These are phyloP conservation scores for Naematelia aurantialba DNA, from an alignment of 768 basidiomycete genomes.

Conservation along the genomic window DNA sequence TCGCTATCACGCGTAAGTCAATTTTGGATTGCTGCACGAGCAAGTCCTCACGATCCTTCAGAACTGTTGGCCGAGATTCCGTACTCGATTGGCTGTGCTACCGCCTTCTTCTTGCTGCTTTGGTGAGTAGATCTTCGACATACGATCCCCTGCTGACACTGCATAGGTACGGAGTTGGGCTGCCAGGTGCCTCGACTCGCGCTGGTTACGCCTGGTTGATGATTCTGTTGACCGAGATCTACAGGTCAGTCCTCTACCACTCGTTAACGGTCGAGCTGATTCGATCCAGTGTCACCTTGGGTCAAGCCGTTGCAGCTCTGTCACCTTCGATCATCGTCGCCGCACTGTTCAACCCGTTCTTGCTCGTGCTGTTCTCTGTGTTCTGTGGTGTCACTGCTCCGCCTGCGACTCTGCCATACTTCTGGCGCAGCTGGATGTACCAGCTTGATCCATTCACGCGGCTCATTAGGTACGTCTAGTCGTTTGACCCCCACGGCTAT, in stretches of 20 bases:
- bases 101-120: constrained; percentile 66
- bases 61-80: constrained; percentile 72
- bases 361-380: constrained; percentile 16
- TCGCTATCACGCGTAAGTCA: constrained; percentile 62
- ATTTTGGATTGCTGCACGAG: background rate
- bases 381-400: constrained; percentile 24
- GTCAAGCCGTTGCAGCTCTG: constrained; percentile 64
- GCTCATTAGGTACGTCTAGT: constrained; percentile 16
- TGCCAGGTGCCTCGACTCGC: constrained; percentile 37
- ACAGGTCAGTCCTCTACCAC: background rate
- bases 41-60: background rate
- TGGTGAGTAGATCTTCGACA: constrained; percentile 1
- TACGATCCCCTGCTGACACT: background rate
- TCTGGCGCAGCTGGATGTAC: constrained; percentile 79
- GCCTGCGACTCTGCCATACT: constrained; percentile 54
- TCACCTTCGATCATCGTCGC: constrained; percentile 75
- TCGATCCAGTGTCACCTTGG: constrained; percentile 57
- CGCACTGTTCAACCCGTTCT: constrained; percentile 57
- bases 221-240: constrained; percentile 15
- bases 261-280: background rate
- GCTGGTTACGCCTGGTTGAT: constrained; percentile 47
- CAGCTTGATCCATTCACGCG: constrained; percentile 50
- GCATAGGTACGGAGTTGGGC: constrained; percentile 43
- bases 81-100: constrained; percentile 59
- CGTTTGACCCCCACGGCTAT: background rate